A percentile compares a stretch with the other conserved stretches of the same genome.
phyloP scores from a whole-genome alignment of 495 filamentous ascomycete species.

The Collariella sp. region DNA sequence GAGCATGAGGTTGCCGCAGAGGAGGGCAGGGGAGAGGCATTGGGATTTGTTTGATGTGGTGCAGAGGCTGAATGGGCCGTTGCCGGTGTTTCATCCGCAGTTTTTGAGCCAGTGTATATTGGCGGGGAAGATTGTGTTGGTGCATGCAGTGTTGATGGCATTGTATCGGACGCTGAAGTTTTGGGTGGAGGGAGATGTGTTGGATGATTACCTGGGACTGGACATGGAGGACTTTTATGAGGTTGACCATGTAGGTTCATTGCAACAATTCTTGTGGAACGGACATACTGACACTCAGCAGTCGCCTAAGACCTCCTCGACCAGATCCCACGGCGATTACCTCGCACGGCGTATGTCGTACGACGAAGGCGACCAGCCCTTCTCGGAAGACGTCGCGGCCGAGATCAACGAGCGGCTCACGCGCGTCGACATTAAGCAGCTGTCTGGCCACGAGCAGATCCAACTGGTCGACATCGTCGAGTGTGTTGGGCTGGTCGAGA shows the following conservation, averaged over 20 bases:
- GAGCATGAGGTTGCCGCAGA: constrained; percentile 52
- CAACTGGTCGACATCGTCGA: constrained; percentile 80
- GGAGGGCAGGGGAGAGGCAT: constrained; percentile 25
- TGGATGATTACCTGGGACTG: constrained; percentile 75
- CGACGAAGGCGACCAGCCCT: constrained; percentile 50
- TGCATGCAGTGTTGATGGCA: constrained; percentile 63
- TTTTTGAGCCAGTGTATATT: constrained; percentile 85
- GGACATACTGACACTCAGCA: not conserved
- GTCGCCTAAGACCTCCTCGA: constrained; percentile 12
- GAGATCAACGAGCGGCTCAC: constrained; percentile 72
- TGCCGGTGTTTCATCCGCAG: constrained; percentile 91
- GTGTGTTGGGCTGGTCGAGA: constrained; percentile 77
- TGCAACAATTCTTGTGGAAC: not conserved
- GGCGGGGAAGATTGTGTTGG: constrained; percentile 63
- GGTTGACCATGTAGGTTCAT: constrained; percentile 14
- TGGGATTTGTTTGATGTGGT: constrained; percentile 74
- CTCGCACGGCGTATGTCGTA: constrained; percentile 28
- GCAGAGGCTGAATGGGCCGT: constrained; percentile 71
- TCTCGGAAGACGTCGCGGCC: constrained; percentile 65
- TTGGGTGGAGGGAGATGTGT: constrained; percentile 67
- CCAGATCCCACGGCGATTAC: constrained; percentile 19
- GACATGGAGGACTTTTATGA: constrained; percentile 62
- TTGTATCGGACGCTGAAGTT: constrained; percentile 77
- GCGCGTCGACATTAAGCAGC: constrained; percentile 63
- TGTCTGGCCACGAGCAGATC: constrained; percentile 84